Evolutionary conservation across 495 filamentous ascomycete species (phyloP).

Genomic region (Rhypophila decipiens): DNA sequence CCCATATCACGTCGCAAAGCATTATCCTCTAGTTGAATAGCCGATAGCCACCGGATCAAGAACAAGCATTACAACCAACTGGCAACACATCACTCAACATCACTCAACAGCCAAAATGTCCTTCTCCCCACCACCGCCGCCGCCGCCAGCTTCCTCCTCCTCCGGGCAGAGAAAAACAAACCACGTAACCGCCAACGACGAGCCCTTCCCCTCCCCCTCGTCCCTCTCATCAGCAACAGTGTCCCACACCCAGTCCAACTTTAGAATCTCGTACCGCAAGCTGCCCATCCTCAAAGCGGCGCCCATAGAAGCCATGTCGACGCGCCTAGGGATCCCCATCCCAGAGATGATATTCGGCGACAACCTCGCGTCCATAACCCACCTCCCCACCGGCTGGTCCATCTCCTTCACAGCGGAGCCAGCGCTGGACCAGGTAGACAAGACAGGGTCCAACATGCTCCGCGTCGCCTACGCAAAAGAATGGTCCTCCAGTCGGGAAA

Average conservation of each 20-base stretch:
- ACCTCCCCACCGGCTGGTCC: constrained; percentile 61
- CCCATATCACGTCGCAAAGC: too few relatives aligned
- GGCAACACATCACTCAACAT: too few relatives aligned
- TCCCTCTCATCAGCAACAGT: constrained; percentile 32
- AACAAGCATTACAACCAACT: too few relatives aligned
- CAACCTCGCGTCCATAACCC: constrained; percentile 70
- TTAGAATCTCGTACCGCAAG: constrained; percentile 71
- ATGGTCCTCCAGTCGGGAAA: constrained; percentile 82
- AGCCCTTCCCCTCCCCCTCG: constrained; percentile 30
- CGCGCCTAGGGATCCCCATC: constrained; percentile 70
- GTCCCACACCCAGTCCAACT: constrained; percentile 51
- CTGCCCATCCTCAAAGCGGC: constrained; percentile 86
- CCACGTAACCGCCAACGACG: constrained; percentile 32
- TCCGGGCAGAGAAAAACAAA: constrained; percentile 1
- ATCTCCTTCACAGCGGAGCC: constrained; percentile 78
- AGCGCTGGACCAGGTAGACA: constrained; percentile 85
- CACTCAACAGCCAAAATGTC: background rate
- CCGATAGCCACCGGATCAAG: too few relatives aligned
- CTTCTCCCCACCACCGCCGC: background rate
- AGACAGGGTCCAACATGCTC: constrained; percentile 82
- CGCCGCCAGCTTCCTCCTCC: background rate
- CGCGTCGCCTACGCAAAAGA: constrained; percentile 86
- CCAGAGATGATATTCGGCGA: constrained; percentile 99
- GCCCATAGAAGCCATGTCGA: constrained; percentile 81
- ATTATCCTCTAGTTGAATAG: too few relatives aligned